These are phyloP conservation scores for Septoria petroselini DNA, from an alignment of 2,329 filamentous ascomycete genomes.

Conservation along the genomic window DNA sequence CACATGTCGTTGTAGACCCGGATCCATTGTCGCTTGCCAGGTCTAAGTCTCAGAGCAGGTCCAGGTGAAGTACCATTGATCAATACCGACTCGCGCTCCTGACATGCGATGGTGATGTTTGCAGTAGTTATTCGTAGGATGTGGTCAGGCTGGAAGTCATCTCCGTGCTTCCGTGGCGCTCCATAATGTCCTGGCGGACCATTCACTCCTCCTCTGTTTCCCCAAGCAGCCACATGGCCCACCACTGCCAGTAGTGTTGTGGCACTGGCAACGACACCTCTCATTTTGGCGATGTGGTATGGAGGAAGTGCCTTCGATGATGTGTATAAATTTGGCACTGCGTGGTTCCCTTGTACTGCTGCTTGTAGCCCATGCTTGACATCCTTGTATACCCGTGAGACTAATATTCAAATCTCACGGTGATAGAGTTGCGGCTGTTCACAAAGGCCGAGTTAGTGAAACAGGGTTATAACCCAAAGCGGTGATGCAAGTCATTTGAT, in stretches of 20 bases:
- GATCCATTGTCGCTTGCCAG: constrained; percentile 53
- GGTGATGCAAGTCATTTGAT: too few species aligned
- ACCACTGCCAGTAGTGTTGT: constrained; percentile 7
- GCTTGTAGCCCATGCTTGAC: too few species aligned
- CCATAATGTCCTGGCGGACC: constrained; percentile 23
- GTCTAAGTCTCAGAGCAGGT: constrained; percentile 48
- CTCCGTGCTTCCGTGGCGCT: constrained; percentile 26
- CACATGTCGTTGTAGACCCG: constrained; percentile 58
- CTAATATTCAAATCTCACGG: too few species aligned
- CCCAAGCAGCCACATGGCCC: constrained; percentile 18
- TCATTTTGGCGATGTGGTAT: constrained; percentile 2
- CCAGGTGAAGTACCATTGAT: constrained; percentile 56
- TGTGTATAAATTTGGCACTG: too few species aligned
- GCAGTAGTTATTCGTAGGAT: constrained; percentile 48
- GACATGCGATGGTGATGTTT: constrained; percentile 47
- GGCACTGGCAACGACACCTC: not conserved
- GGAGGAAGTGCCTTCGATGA: not conserved
- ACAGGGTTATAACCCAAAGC: too few species aligned
- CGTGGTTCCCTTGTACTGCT: too few species aligned
- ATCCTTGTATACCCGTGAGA: too few species aligned
- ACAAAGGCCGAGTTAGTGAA: too few species aligned
- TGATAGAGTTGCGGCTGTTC: too few species aligned
- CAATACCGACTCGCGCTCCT: constrained; percentile 48
- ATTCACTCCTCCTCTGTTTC: constrained; percentile 11
- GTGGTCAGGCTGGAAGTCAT: constrained; percentile 44